Base-by-base conservation (phyloP, 768 basidiomycete species). In the Termitomyces sp. region DNA sequence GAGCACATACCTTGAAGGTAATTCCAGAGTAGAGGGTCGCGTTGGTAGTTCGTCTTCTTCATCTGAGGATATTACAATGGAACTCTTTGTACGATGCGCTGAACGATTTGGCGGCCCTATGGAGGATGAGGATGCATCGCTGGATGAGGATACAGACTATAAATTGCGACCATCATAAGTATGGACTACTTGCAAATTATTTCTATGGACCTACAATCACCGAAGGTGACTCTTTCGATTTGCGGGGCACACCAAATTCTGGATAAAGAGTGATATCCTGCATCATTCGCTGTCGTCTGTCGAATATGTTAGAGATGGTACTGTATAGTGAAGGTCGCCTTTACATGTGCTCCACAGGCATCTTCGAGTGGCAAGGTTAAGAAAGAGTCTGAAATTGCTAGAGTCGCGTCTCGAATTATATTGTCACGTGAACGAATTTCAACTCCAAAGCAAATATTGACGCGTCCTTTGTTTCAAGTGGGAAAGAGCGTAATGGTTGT, bases 311-410 rank as follows among this genome's bases (percentile, higher is more conserved):
- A 14, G 26, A 1, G 2, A 52, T 52, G 5, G 16, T 3, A 1
- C n/a, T 13, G 24, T 13, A 13, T 26, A 22, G 40, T 14, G 30
- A 32, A 46, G 5, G 18, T 18, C 11, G 13, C 18, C 3, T 67
- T 56, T 62, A 74, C 74, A 76, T 62, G 28, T 71, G 63, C 65
- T 76, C 74, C 46, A 73, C 55, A n/a, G 72, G 70, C 70, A 71
- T 72, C 47, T 47, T 63, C 50, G n/a, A 43, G 26, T 26, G 11
- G 38, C 24, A n/a, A 22, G 20, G 10, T 52, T 35, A 46, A 43
- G 38, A 43, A 46, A 30, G 7, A 30, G 30, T 30, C 6, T 30
- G 52, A 49, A 41, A 32, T 36, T 54, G 52, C 30, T 30, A 5
- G 5, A 52, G 64, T 63, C 70, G 70, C 70, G 70, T 67, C 60